These are phyloP conservation scores for Helianthus annuus DNA, from an alignment of 129 eudicot genomes.

Conservation along the genomic window HanXRQr2.0-SUNRISE NC_035446.2:146438703-146439202, in stretches of 20 bases:
- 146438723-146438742: conserved; percentile 30
- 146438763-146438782: background rate
- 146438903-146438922: background rate
- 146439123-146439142: no score
- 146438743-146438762: conserved; percentile 54
- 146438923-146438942: background rate
- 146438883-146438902: conserved; percentile 4
- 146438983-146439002: no score
- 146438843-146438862: background rate
- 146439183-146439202: no score
- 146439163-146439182: no score
- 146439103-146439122: no score
- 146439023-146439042: no score
- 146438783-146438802: background rate
- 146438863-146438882: background rate
- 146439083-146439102: no score
- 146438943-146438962: background rate
- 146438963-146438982: no score
- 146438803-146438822: background rate
- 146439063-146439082: no score
- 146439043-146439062: no score
- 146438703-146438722: conserved; percentile 34
- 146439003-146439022: no score
- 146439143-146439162: no score
- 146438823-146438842: background rate